Conservation (phyloP, 1,284 basidiomycete genomes). For the Caloboletus inedulis region DNA sequence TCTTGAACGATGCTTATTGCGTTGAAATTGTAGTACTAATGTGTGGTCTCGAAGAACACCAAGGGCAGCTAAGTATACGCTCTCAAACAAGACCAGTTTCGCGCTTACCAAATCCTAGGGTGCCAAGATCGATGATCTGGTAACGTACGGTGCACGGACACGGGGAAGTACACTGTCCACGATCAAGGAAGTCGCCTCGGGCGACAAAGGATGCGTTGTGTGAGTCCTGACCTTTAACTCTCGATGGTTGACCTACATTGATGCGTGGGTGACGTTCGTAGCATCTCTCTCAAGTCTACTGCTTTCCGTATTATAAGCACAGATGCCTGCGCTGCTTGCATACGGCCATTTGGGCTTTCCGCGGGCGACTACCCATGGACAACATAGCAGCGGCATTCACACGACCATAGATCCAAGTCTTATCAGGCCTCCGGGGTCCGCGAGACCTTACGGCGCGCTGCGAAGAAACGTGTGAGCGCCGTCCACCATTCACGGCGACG, state of each 20-base stretch:
- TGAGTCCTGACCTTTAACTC: neutral
- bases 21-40: slow-evolving; percentile 5
- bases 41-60: slow-evolving; percentile 5
- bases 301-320: neutral
- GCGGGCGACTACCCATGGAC: neutral
- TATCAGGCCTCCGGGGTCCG: neutral
- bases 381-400: neutral
- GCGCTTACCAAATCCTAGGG: slow-evolving; percentile 3
- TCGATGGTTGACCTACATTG: neutral
- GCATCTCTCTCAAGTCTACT: slow-evolving; percentile 11
- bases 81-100: slow-evolving; percentile 11
- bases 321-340: neutral
- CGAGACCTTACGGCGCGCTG: neutral
- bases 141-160: slow-evolving; percentile 6
- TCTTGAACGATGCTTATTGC: neutral
- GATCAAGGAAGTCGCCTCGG: slow-evolving; percentile 3
- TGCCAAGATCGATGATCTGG: neutral
- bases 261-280: neutral
- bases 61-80: slow-evolving; percentile 4
- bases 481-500: neutral
- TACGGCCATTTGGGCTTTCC: neutral
- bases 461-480: neutral
- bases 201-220: slow-evolving; percentile 8
- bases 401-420: neutral
- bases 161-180: slow-evolving; percentile 7